Evolutionary conservation across 495 filamentous ascomycete genomes (phyloP).

Genomic region (Talaromyces proteolyticus): DNA sequence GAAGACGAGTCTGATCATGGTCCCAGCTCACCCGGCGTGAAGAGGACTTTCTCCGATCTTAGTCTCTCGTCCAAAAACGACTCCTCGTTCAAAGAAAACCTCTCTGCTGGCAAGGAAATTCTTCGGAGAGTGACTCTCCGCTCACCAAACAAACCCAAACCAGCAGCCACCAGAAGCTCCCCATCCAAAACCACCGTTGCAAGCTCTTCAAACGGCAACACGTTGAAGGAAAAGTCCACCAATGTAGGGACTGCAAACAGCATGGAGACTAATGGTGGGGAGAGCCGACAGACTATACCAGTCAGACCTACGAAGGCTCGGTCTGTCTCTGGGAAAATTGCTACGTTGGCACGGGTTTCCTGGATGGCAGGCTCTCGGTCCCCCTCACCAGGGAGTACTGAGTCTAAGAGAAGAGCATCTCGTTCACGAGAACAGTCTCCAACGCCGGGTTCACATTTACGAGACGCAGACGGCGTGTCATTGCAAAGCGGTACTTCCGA

Average conservation of each 20-base stretch:
- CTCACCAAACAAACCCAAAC: constrained; percentile 25
- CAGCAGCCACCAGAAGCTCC: constrained; percentile 21
- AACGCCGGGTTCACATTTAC: constrained; percentile 19
- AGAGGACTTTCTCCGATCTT: constrained; percentile 40
- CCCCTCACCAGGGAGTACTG: constrained; percentile 47
- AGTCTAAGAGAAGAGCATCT: constrained; percentile 27
- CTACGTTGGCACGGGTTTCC: constrained; percentile 59
- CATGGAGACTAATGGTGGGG: background rate
- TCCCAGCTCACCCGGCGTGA: constrained; percentile 19
- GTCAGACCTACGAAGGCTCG: constrained; percentile 36
- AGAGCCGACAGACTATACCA: background rate
- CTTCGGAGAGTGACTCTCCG: constrained; percentile 37
- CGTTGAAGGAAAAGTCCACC: background rate
- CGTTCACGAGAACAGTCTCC: constrained; percentile 33
- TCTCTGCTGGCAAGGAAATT: constrained; percentile 41
- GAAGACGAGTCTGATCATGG: constrained; percentile 22
- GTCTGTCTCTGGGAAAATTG: constrained; percentile 58
- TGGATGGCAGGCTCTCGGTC: constrained; percentile 60
- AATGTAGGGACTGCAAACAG: background rate
- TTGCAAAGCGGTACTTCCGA: constrained; percentile 16
- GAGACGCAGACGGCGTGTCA: constrained; percentile 20
- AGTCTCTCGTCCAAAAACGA: constrained; percentile 25
- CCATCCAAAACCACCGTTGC: background rate
- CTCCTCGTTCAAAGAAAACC: constrained; percentile 33
- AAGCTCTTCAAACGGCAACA: background rate